Evolutionary conservation across 169 alveolate genomes (phyloP).

Genomic region (Cryptosporidium meleagridis): DNA sequence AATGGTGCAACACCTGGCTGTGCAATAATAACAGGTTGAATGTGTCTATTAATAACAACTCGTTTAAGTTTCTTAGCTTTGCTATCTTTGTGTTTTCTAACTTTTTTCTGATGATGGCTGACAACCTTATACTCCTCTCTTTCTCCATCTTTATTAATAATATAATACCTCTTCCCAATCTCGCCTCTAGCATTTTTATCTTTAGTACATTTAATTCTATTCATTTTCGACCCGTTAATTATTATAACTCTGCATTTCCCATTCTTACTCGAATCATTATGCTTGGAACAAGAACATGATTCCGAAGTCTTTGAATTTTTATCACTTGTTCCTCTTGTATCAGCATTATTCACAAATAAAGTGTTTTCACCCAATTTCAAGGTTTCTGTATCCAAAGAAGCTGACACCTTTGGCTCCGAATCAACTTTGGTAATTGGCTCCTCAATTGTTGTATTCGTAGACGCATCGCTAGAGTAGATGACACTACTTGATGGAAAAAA

Average conservation of each 20-base stretch:
- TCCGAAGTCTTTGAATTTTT: not conserved
- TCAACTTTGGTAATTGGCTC: not conserved
- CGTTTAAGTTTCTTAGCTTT: not conserved
- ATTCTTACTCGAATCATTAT: not conserved
- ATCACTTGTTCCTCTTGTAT: not conserved
- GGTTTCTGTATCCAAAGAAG: not conserved
- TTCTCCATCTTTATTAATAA: not conserved
- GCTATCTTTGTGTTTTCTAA: not conserved
- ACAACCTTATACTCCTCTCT: constrained; percentile 41
- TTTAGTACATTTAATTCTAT: not conserved
- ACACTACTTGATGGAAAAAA: constrained; percentile 27
- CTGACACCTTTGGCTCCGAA: not conserved
- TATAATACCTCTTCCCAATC: constrained; percentile 10
- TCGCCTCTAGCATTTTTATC: not conserved
- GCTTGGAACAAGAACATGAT: not conserved
- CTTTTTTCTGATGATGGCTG: not conserved
- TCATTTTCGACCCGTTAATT: not conserved
- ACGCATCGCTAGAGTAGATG: not conserved
- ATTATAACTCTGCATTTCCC: not conserved
- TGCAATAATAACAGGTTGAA: constrained; percentile 39
- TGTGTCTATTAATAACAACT: not conserved
- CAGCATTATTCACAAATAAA: not conserved
- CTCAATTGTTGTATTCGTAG: not conserved
- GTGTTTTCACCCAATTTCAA: constrained; percentile 2
- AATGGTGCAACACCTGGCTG: not conserved